These are phyloP conservation scores for Pichia scutulata DNA, from an alignment of 805 yeast genomes.

Conservation along the genomic window DNA sequence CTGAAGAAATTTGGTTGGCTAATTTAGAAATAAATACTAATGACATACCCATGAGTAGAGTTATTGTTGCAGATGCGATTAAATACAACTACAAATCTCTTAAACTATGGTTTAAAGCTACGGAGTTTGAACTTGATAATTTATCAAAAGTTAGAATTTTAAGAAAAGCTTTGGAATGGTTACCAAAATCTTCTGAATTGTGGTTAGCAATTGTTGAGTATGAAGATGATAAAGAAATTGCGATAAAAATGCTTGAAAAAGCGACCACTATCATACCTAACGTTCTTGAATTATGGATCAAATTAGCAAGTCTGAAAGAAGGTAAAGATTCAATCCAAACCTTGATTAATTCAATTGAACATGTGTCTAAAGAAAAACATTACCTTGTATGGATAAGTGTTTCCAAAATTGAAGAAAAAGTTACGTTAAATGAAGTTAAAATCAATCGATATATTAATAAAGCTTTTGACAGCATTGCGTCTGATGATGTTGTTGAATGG, in stretches of 20 bases:
- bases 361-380: constrained; percentile 32
- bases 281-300: constrained; percentile 60
- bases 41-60: constrained; percentile 40
- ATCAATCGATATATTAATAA: constrained; percentile 41
- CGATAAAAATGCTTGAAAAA: constrained; percentile 45
- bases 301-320: constrained; percentile 39
- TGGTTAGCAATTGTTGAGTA: constrained; percentile 62
- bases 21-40: constrained; percentile 53
- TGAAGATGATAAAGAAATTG: constrained; percentile 47
- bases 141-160: constrained; percentile 48
- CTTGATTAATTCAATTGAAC: constrained; percentile 54
- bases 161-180: constrained; percentile 61
- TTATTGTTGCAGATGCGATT: constrained; percentile 61
- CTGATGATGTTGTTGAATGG: constrained; percentile 41
- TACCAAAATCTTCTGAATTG: constrained; percentile 50
- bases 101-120: constrained; percentile 67
- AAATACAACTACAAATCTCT: constrained; percentile 46
- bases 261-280: constrained; percentile 65
- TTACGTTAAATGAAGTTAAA: constrained; percentile 35
- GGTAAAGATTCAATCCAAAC: constrained; percentile 44
- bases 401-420: constrained; percentile 56
- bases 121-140: constrained; percentile 53
- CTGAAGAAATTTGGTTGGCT: constrained; percentile 79
- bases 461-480: constrained; percentile 30
- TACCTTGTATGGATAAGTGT: constrained; percentile 64